Percentiles rank a stretch among this genome's conserved stretches.
Conservation (phyloP, 2,329 filamentous ascomycete genomes). For the Alternaria gansuensis region DNA sequence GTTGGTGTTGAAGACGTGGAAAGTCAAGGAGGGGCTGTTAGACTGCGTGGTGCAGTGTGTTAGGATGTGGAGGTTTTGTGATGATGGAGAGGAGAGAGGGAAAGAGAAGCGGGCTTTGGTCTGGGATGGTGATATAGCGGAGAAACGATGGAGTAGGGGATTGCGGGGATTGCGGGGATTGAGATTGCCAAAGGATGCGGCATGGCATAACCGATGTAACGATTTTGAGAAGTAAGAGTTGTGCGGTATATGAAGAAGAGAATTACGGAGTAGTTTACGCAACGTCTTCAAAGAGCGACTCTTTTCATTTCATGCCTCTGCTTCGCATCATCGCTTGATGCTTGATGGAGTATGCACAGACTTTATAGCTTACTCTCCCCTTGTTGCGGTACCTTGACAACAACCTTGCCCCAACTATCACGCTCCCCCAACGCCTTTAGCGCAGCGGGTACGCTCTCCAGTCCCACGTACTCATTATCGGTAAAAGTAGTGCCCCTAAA, state of each 20-base stretch:
- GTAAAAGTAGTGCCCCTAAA: conserved; percentile 83
- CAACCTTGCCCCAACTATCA: conserved; percentile 95
- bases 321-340: not conserved
- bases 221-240: conserved; percentile 19
- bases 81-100: not conserved
- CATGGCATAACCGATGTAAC: conserved; percentile 5
- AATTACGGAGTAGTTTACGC: not conserved
- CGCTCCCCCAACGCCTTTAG: conserved; percentile 79
- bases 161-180: not conserved
- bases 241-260: conserved; percentile 14
- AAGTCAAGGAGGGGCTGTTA: conserved; percentile 34
- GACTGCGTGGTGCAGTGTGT: conserved; percentile 41
- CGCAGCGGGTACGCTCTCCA: conserved; percentile 80
- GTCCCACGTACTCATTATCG: conserved; percentile 81
- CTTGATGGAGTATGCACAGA: not conserved
- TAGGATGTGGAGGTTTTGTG: conserved; percentile 40
- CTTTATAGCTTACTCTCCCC: conserved; percentile 49
- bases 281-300: too few relatives aligned
- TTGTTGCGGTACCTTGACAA: conserved; percentile 79
- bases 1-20: conserved; percentile 42
- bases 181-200: not conserved
- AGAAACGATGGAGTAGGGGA: conserved; percentile 21
- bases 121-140: conserved; percentile 38
- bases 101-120: conserved; percentile 23
- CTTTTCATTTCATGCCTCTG: not conserved